phyloP scores from a whole-genome alignment of 371 early-diverging fungal genomes.

The Syncephalastrum contaminatum region DNA sequence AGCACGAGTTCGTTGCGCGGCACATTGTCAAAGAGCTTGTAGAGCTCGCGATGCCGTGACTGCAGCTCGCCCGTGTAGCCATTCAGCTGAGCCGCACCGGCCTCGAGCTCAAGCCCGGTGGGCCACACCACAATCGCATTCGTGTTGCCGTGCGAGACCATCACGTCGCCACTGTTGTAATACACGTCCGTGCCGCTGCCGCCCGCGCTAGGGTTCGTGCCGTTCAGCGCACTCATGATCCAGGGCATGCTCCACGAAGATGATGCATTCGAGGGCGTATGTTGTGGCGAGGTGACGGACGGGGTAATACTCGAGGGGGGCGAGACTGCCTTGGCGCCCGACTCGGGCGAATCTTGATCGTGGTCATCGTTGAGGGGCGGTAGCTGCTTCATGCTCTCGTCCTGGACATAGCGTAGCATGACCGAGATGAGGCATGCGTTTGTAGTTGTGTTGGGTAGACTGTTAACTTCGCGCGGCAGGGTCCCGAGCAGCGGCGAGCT shows the following conservation, averaged over 20 bases:
- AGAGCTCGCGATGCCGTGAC: constrained; percentile 27
- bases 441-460: neutral
- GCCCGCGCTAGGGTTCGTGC: constrained; percentile 15
- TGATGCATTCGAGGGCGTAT: constrained; percentile 2
- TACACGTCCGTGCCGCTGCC: constrained; percentile 11
- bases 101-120: constrained; percentile 30
- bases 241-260: constrained; percentile 49
- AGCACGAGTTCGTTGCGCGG: constrained; percentile 35
- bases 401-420: constrained; percentile 4
- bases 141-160: constrained; percentile 3
- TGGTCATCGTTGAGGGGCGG: neutral
- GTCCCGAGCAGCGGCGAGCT: constrained; percentile 6
- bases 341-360: constrained; percentile 1
- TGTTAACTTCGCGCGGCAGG: neutral
- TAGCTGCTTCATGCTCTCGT: neutral
- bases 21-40: constrained; percentile 31
- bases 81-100: constrained; percentile 15
- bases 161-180: constrained; percentile 6
- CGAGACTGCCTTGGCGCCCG: neutral
- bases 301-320: neutral
- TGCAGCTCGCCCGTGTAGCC: constrained; percentile 28
- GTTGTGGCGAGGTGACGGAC: neutral
- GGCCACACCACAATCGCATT: constrained; percentile 34
- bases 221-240: constrained; percentile 33
- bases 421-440: constrained; percentile 1